These are phyloP conservation scores for Mortierella antarctica DNA, from an alignment of 192 early-diverging fungal genomes.

Conservation along the genomic window DNA sequence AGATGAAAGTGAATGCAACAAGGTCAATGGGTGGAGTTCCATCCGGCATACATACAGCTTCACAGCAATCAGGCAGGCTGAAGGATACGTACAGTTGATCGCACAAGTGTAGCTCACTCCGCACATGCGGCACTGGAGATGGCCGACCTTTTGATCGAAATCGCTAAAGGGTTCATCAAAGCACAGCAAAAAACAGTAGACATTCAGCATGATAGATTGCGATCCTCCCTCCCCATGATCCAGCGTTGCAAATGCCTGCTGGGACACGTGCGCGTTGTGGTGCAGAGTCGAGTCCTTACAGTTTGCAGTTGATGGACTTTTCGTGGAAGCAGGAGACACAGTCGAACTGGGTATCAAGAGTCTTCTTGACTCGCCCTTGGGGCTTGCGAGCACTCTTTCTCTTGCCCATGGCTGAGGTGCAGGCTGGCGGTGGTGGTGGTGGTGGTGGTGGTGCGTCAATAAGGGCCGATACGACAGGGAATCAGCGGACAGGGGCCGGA, in stretches of 20 bases:
- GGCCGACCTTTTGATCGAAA: conserved; percentile 75
- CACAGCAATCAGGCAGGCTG: neutral
- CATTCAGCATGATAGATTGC: neutral
- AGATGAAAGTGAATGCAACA: neutral
- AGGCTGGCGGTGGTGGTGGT: neutral
- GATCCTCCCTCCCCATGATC: neutral
- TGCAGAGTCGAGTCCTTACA: conserved; percentile 62
- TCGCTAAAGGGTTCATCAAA: conserved; percentile 58
- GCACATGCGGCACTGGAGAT: conserved; percentile 83
- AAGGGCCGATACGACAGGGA: neutral
- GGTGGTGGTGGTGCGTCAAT: neutral
- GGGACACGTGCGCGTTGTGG: neutral
- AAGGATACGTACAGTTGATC: conserved; percentile 66
- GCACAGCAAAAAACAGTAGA: no score
- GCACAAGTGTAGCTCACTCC: conserved; percentile 76
- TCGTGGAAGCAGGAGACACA: conserved; percentile 94
- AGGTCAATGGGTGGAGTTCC: neutral
- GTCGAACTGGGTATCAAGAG: conserved; percentile 79
- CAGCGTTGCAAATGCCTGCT: neutral
- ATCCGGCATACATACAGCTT: neutral
- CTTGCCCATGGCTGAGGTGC: conserved; percentile 35
- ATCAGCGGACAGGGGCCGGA: neutral
- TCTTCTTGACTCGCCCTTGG: conserved; percentile 67
- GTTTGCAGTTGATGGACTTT: conserved; percentile 74
- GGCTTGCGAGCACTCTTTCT: conserved; percentile 71